Conservation (phyloP, 768 basidiomycete genomes). For the Lactarius pseudohatsudake region DNA sequence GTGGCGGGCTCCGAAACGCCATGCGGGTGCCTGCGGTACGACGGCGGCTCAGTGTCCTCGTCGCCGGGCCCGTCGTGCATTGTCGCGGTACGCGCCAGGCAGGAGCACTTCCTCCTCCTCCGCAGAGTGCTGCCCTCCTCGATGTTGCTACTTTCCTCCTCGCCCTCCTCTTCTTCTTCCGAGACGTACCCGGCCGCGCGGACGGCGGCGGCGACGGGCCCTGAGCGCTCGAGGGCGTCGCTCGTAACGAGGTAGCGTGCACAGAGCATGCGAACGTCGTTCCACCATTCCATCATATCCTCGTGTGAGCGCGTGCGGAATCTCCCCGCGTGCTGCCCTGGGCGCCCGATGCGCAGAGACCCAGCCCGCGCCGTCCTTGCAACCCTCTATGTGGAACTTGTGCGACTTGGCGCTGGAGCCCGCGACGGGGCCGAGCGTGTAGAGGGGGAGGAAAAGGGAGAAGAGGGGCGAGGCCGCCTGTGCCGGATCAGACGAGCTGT, state of each 20-base stretch:
- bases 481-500: conserved; percentile 70
- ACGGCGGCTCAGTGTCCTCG: conserved; percentile 57
- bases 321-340: conserved; percentile 71
- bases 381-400: conserved; percentile 97
- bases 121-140: conserved; percentile 48
- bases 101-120: conserved; percentile 53
- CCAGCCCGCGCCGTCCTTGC: conserved; percentile 80
- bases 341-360: conserved; percentile 41
- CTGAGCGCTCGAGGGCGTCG: conserved; percentile 89
- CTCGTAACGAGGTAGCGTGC: conserved; percentile 92
- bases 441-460: conserved; percentile 88
- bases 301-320: conserved; percentile 89
- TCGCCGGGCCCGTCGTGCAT: conserved; percentile 34
- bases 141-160: conserved; percentile 60
- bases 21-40: conserved; percentile 53
- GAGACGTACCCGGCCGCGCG: conserved; percentile 84
- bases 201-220: conserved; percentile 91
- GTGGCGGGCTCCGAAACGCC: conserved; percentile 41
- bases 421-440: conserved; percentile 92
- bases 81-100: conserved; percentile 39
- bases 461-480: conserved; percentile 64
- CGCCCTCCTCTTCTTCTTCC: conserved; percentile 62
- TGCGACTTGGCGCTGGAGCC: conserved; percentile 64
- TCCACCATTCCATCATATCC: conserved; percentile 99
- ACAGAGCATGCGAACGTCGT: conserved; percentile 91